phyloP scores from a whole-genome alignment of 1,139 yeast genomes.

The Geotrichum fermentans region DNA sequence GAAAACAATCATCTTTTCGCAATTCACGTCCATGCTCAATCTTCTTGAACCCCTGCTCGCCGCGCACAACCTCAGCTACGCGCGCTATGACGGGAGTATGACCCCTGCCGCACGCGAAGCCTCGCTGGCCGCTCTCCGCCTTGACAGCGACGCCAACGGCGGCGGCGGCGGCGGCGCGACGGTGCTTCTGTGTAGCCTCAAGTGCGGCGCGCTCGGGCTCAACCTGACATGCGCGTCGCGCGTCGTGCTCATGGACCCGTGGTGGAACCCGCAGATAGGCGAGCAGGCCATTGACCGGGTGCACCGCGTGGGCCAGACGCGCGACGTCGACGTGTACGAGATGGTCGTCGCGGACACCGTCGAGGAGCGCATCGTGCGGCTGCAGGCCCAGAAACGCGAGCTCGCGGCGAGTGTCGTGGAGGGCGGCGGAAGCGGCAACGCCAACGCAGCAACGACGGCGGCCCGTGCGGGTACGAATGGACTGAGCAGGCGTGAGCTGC shows the following conservation, averaged over 20 bases:
- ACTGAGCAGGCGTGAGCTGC: background rate
- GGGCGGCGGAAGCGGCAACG: slow-evolving; percentile 29
- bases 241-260: slow-evolving; percentile 54
- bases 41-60: slow-evolving; percentile 39
- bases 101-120: slow-evolving; percentile 39
- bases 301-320: slow-evolving; percentile 54
- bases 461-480: background rate
- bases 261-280: slow-evolving; percentile 62
- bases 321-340: slow-evolving; percentile 50
- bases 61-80: slow-evolving; percentile 39
- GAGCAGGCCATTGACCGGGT: slow-evolving; percentile 62
- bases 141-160: no score
- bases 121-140: slow-evolving; percentile 39
- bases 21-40: slow-evolving; percentile 47
- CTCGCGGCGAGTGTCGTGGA: slow-evolving; percentile 50
- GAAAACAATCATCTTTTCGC: slow-evolving; percentile 55
- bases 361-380: slow-evolving; percentile 46
- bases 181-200: slow-evolving; percentile 53
- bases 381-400: slow-evolving; percentile 48
- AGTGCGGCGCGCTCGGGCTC: slow-evolving; percentile 56
- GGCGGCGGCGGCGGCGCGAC: slow-evolving; percentile 35
- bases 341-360: slow-evolving; percentile 45
- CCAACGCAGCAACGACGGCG: background rate
- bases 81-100: slow-evolving; percentile 47
- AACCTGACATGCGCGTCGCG: slow-evolving; percentile 54